phyloP scores from a whole-genome alignment of 805 yeast species.

The Pichia pseudocactophila region DNA sequence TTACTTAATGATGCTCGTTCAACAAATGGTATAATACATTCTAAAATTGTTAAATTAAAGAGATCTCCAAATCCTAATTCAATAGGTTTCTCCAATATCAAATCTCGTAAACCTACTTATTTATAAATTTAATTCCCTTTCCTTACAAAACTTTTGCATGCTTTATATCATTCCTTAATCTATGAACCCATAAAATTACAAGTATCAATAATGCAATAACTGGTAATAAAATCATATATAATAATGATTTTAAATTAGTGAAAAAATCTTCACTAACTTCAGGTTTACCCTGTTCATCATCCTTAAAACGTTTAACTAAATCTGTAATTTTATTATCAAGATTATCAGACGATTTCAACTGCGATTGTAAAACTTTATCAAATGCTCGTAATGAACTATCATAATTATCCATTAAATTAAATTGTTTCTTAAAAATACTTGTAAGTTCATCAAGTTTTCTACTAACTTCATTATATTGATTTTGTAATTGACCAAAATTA shows the following conservation, averaged over 20 bases:
- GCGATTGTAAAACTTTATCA: constrained; percentile 11
- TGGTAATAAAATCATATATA: constrained; percentile 28
- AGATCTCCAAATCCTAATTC: constrained; percentile 42
- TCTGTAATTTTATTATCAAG: constrained; percentile 9
- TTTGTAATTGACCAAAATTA: constrained; percentile 5
- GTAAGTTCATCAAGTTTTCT: constrained; percentile 8
- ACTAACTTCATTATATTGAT: constrained; percentile 5
- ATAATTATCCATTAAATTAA: constrained; percentile 11
- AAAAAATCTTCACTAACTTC: background rate
- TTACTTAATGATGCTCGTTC: constrained; percentile 21
- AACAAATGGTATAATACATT: constrained; percentile 23
- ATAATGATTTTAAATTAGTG: constrained; percentile 7
- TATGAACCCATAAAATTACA: constrained; percentile 39
- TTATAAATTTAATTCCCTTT: constrained; percentile 8
- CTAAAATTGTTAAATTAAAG: constrained; percentile 35
- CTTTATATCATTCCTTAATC: constrained; percentile 53
- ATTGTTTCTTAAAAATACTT: constrained; percentile 11
- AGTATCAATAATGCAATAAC: constrained; percentile 32
- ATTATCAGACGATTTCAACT: constrained; percentile 10
- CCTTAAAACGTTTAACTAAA: constrained; percentile 1
- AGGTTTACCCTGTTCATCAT: background rate
- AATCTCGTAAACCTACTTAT: constrained; percentile 38
- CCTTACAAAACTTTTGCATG: constrained; percentile 48
- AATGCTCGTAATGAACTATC: constrained; percentile 11
- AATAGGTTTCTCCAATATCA: constrained; percentile 36